phyloP scores from a whole-genome alignment of 23 red algal genomes.

The Agarophyton chilense region DNA sequence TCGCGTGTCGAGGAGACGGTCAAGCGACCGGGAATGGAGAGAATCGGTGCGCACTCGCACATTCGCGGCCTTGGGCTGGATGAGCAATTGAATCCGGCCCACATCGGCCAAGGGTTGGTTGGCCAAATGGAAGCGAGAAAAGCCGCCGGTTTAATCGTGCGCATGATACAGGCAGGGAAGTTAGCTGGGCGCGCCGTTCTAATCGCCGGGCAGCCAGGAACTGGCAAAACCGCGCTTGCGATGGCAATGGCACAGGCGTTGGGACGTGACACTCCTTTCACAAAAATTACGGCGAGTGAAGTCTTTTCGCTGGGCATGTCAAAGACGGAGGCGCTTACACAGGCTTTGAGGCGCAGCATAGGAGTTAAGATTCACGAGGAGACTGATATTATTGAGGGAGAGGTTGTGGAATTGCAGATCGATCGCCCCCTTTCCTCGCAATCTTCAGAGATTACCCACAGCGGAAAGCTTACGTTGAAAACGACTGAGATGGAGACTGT shows the following conservation, averaged over 20 bases:
- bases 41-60: constrained; percentile 98
- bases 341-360: constrained; percentile 87
- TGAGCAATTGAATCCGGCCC: constrained; percentile 65
- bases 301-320: constrained; percentile 97
- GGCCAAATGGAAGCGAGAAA: constrained; percentile 89
- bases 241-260: constrained; percentile 98
- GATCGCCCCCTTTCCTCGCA: constrained; percentile 75
- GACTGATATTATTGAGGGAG: constrained; percentile 97
- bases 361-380: constrained; percentile 96
- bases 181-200: constrained; percentile 87
- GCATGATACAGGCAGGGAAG: constrained; percentile 90
- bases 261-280: constrained; percentile 92
- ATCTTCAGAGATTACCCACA: constrained; percentile 56
- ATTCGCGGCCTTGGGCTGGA: constrained; percentile 91
- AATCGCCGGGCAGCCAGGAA: constrained; percentile 94
- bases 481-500: constrained; percentile 99
- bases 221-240: constrained; percentile 96
- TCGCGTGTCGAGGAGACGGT: constrained; percentile 65
- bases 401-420: constrained; percentile 98
- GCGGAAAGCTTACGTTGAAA: constrained; percentile 94
- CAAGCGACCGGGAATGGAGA: constrained; percentile 67
- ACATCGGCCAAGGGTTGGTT: constrained; percentile 80
- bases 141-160: constrained; percentile 88
- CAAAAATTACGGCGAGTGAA: constrained; percentile 94
- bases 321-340: constrained; percentile 97